Conservation (phyloP, 352 stramenopile species). For the Paralagenidium karlingii region DNA sequence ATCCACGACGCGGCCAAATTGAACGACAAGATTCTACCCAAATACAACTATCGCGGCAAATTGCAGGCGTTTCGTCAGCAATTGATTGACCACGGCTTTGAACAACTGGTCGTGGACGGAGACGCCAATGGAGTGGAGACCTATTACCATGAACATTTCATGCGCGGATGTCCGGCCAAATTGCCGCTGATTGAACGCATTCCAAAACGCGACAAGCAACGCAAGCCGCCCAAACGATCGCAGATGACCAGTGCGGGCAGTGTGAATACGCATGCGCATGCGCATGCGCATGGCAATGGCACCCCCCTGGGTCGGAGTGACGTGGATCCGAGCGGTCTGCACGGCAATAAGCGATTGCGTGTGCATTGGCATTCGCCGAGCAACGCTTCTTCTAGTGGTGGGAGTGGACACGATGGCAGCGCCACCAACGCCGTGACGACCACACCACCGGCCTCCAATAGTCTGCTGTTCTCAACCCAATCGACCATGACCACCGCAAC, state of each 20-base stretch:
- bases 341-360: background rate
- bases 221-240: constrained; percentile 4
- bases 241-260: constrained; percentile 2
- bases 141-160: constrained; percentile 44
- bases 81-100: constrained; percentile 59
- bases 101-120: constrained; percentile 42
- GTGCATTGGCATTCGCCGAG: constrained; percentile 3
- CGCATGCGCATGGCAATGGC: background rate
- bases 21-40: constrained; percentile 39
- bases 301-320: background rate
- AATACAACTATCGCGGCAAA: constrained; percentile 56
- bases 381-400: no score
- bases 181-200: constrained; percentile 45
- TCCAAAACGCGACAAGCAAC: constrained; percentile 24
- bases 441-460: no score
- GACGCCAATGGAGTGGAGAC: constrained; percentile 33
- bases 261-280: background rate
- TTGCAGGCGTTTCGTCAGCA: constrained; percentile 66
- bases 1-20: constrained; percentile 46
- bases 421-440: no score
- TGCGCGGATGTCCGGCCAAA: constrained; percentile 24
- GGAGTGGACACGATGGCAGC: no score
- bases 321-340: background rate
- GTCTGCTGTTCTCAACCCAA: no score
- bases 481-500: no score